Percentiles rank a stretch among this genome's conserved stretches.
Conservation (phyloP, 106 monocot genomes). For the Apostasia shenzhenica region DNA sequence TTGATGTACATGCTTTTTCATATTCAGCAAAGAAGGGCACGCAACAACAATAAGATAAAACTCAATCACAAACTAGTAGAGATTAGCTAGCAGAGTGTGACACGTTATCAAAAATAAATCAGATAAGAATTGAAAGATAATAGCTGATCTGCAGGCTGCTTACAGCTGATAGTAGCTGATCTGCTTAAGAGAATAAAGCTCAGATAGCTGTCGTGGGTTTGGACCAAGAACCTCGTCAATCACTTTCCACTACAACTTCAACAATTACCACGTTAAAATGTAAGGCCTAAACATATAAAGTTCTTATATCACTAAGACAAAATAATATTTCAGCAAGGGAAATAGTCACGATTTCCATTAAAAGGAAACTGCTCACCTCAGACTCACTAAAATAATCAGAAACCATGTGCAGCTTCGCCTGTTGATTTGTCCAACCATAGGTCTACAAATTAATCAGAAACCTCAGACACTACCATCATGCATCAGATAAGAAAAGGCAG, state of each 20-base stretch:
- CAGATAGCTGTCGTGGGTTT: slow-evolving; percentile 83
- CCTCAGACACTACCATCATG: background rate
- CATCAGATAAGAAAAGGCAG: background rate
- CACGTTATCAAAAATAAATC: background rate
- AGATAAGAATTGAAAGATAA: background rate
- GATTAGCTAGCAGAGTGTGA: too few species aligned
- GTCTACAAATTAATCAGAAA: slow-evolving; percentile 32
- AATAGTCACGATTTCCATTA: background rate
- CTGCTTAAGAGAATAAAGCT: slow-evolving; percentile 66
- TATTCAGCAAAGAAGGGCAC: too few species aligned
- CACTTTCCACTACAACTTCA: slow-evolving; percentile 93
- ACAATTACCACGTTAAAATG: slow-evolving; percentile 14
- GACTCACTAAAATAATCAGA: slow-evolving; percentile 70
- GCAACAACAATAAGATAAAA: too few species aligned
- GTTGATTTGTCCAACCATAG: slow-evolving; percentile 86
- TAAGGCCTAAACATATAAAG: too few species aligned
- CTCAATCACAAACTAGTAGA: too few species aligned
- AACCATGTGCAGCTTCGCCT: slow-evolving; percentile 95
- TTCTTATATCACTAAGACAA: too few species aligned
- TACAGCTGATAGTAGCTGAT: slow-evolving; percentile 43
- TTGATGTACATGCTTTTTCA: too few species aligned
- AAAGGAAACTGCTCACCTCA: slow-evolving; percentile 48
- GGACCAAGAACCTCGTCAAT: slow-evolving; percentile 84
- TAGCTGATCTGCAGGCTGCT: slow-evolving; percentile 11
- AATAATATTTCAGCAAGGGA: background rate